Conservation (phyloP, 2,329 filamentous ascomycete genomes). For the Sarocladium kiliense region DNA sequence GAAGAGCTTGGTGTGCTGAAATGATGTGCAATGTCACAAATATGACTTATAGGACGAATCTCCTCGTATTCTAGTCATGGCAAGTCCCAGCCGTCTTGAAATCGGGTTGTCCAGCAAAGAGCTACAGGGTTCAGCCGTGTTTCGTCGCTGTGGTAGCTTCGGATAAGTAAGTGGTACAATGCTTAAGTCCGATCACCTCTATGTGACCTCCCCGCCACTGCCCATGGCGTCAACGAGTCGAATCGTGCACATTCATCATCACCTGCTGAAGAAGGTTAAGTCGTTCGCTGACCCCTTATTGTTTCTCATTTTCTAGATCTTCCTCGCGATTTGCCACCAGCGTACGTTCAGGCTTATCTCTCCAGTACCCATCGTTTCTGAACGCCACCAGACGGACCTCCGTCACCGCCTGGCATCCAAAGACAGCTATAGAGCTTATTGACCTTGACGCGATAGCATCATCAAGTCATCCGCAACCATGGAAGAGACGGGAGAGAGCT, state of each 20-base stretch:
- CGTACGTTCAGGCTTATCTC: too few species aligned
- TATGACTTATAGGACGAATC: too few species aligned
- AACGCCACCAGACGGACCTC: background rate
- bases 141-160: background rate
- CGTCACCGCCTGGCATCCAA: background rate
- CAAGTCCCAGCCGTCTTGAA: too few species aligned
- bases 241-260: background rate
- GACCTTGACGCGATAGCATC: too few species aligned
- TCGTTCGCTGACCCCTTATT: background rate
- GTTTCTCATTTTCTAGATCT: background rate
- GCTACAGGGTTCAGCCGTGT: too few species aligned
- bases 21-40: too few species aligned
- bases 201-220: conserved; percentile 2
- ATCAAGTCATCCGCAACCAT: background rate
- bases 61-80: too few species aligned
- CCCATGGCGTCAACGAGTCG: conserved; percentile 7
- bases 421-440: background rate
- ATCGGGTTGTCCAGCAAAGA: too few species aligned
- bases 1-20: too few species aligned
- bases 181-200: conserved; percentile 3
- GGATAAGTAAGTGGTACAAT: background rate
- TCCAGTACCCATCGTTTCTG: too few species aligned
- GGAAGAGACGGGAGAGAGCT: background rate
- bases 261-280: background rate
- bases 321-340: too few species aligned